phyloP scores from a whole-genome alignment of 805 yeast genomes.

The Cyberlindnera japonica region DNA sequence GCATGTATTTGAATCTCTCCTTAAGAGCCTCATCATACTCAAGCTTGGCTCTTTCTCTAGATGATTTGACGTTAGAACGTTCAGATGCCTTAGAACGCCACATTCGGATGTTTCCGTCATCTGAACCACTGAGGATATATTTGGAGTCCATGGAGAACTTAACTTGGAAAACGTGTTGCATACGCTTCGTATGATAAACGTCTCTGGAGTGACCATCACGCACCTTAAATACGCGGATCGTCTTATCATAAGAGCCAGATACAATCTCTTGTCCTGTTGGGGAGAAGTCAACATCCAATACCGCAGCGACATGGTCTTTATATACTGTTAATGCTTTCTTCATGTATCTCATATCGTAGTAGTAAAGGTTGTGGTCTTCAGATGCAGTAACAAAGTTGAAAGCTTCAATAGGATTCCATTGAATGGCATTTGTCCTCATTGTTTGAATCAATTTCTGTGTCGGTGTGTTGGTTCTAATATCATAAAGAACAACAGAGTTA shows the following conservation, averaged over 20 bases:
- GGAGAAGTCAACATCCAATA: constrained; percentile 88
- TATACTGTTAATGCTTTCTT: constrained; percentile 74
- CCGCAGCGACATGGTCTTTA: constrained; percentile 95
- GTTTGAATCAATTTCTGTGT: constrained; percentile 84
- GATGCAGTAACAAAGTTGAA: constrained; percentile 86
- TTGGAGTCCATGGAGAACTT: constrained; percentile 85
- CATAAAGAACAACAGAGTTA: constrained; percentile 86
- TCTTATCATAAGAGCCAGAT: constrained; percentile 92
- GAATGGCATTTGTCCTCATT: constrained; percentile 77
- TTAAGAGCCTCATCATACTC: constrained; percentile 91
- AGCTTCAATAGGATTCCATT: constrained; percentile 99
- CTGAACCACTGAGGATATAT: constrained; percentile 86
- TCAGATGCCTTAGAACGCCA: constrained; percentile 92
- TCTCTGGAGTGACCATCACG: constrained; percentile 91
- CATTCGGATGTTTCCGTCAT: constrained; percentile 90
- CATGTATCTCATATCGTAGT: constrained; percentile 96
- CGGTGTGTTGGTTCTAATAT: constrained; percentile 85
- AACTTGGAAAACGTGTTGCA: constrained; percentile 90
- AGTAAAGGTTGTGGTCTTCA: constrained; percentile 92
- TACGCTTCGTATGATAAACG: constrained; percentile 92
- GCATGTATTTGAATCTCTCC: constrained; percentile 93
- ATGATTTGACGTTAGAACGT: constrained; percentile 73
- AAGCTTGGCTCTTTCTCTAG: constrained; percentile 74
- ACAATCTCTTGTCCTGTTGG: constrained; percentile 97
- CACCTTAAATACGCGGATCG: constrained; percentile 74